Evolutionary conservation across 2,329 filamentous ascomycete genomes (phyloP).

Genomic region (Aspergillus versicolor): DNA sequence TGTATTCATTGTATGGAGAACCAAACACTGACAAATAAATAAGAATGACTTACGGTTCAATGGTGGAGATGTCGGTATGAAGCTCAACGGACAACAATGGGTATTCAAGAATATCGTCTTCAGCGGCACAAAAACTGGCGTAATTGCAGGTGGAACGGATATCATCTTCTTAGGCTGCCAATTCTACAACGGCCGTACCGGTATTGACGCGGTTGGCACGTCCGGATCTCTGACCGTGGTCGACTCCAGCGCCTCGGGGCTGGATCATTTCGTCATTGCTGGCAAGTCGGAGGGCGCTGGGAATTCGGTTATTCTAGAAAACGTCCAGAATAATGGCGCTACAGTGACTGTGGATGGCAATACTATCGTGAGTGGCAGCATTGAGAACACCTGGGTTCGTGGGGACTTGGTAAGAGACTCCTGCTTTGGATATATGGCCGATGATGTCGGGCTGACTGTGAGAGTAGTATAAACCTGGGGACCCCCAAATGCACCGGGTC

Average conservation of each 20-base stretch:
- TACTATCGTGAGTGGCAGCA: slow-evolving; percentile 19
- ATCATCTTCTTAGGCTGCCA: slow-evolving; percentile 26
- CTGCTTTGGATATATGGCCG: neutral
- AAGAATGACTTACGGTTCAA: slow-evolving; percentile 27
- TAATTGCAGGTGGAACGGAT: slow-evolving; percentile 44
- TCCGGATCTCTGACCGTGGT: slow-evolving; percentile 25
- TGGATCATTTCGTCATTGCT: slow-evolving; percentile 21
- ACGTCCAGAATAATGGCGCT: slow-evolving; percentile 27
- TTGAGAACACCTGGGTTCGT: slow-evolving; percentile 30
- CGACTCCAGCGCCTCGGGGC: slow-evolving; percentile 15
- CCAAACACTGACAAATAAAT: slow-evolving; percentile 3
- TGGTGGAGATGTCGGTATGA: slow-evolving; percentile 32
- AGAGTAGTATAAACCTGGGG: slow-evolving; percentile 19
- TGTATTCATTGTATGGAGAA: neutral
- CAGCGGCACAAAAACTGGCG: slow-evolving; percentile 57
- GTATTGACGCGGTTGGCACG: slow-evolving; percentile 25
- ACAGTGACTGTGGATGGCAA: slow-evolving; percentile 28
- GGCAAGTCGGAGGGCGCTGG: slow-evolving; percentile 31
- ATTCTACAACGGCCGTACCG: slow-evolving; percentile 24
- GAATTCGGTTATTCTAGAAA: slow-evolving; percentile 31
- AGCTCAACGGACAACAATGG: slow-evolving; percentile 34
- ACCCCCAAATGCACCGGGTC: slow-evolving; percentile 22
- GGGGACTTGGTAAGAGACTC: slow-evolving; percentile 28
- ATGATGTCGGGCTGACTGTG: neutral
- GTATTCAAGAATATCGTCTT: slow-evolving; percentile 53